Conservation (phyloP, 148 eudicot genomes). For the Cornus florida region DNA sequence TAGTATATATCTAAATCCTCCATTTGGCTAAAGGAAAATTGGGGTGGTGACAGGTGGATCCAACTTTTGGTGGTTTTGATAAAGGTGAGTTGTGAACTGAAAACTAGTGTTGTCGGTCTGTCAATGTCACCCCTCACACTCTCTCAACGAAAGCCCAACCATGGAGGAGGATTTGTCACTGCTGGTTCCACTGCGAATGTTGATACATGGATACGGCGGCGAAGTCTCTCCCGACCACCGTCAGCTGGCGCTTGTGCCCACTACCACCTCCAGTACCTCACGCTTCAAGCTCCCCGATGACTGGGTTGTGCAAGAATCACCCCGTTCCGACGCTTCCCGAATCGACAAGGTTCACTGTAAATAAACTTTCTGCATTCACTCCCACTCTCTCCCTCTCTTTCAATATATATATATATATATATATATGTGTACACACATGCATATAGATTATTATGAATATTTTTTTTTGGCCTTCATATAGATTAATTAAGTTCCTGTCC, state of each 20-base stretch:
- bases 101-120: too few species aligned
- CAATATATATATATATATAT: not conserved
- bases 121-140: not conserved
- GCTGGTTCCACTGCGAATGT: slow-evolving; percentile 9
- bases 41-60: too few species aligned
- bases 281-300: slow-evolving; percentile 46
- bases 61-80: too few species aligned
- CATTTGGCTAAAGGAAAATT: too few species aligned
- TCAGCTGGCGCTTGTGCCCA: slow-evolving; percentile 21
- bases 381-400: not conserved
- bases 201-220: not conserved
- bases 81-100: too few species aligned
- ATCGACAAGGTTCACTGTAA: slow-evolving; percentile 51
- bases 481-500: not conserved
- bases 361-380: not conserved
- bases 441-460: too few species aligned
- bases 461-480: not conserved
- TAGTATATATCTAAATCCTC: too few species aligned
- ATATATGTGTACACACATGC: not conserved
- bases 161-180: slow-evolving; percentile 7
- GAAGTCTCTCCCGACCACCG: slow-evolving; percentile 6
- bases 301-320: slow-evolving; percentile 56
- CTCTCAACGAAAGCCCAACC: not conserved
- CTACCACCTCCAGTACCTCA: slow-evolving; percentile 16
- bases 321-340: slow-evolving; percentile 40